Evolutionary conservation across 2,329 filamentous ascomycete genomes (phyloP).

Genomic region (Fusarium oligoseptatum): DNA sequence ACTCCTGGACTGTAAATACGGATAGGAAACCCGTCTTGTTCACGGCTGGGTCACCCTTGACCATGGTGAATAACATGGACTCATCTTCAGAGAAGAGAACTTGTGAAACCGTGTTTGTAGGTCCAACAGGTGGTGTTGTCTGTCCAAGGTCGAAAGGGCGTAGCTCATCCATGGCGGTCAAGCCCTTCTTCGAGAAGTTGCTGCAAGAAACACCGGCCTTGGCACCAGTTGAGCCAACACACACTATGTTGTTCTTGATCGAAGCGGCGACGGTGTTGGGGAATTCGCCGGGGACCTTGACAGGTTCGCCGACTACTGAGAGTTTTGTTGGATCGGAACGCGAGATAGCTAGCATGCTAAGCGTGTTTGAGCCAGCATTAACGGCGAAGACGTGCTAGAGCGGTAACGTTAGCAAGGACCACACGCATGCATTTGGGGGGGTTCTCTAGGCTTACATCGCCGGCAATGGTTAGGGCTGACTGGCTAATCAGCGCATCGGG

Average conservation of each 20-base stretch:
- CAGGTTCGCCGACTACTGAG: constrained; percentile 58
- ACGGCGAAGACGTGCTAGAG: constrained; percentile 64
- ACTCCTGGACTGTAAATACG: constrained; percentile 58
- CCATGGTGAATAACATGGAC: constrained; percentile 64
- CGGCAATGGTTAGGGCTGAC: constrained; percentile 62
- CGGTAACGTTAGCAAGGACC: neutral
- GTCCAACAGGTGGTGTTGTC: constrained; percentile 69
- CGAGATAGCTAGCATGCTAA: constrained; percentile 64
- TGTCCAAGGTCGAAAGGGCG: constrained; percentile 65
- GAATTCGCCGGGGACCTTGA: constrained; percentile 63
- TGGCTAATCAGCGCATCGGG: constrained; percentile 67
- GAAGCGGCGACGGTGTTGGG: constrained; percentile 66
- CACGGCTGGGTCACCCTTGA: constrained; percentile 69
- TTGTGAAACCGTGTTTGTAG: constrained; percentile 71
- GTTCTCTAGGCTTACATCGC: constrained; percentile 56
- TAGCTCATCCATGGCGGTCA: constrained; percentile 60
- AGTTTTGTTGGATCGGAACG: constrained; percentile 58
- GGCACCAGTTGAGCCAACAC: constrained; percentile 61
- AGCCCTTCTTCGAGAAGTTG: constrained; percentile 53
- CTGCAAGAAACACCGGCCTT: constrained; percentile 61
- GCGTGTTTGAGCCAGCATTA: constrained; percentile 65
- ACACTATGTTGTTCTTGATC: constrained; percentile 56
- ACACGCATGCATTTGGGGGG: too few species aligned
- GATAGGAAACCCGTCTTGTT: constrained; percentile 71
- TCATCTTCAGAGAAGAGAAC: constrained; percentile 70